Percentiles rank a stretch among this genome's conserved stretches.
These are phyloP conservation scores for Pythium insidiosum DNA, from an alignment of 352 stramenopile species.

Conservation along the genomic window DNA sequence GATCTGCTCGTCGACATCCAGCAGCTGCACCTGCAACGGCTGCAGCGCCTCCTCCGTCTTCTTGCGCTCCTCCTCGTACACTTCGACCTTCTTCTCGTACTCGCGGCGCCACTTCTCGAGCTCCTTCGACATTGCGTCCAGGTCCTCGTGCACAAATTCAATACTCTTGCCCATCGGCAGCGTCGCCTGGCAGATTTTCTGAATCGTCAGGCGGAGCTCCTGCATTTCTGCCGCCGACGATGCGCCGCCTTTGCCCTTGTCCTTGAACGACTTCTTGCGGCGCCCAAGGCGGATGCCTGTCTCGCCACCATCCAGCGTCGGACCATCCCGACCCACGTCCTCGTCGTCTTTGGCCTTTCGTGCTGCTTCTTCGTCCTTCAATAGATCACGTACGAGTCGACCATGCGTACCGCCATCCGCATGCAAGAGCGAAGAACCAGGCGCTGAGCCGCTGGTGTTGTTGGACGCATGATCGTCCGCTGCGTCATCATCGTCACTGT, in stretches of 20 bases:
- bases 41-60: constrained; percentile 76
- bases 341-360: constrained; percentile 63
- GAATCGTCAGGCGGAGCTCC: constrained; percentile 73
- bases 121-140: constrained; percentile 92
- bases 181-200: constrained; percentile 88
- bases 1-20: constrained; percentile 86
- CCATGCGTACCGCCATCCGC: constrained; percentile 41
- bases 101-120: constrained; percentile 88
- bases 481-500: constrained; percentile 65
- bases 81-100: constrained; percentile 67
- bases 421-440: constrained; percentile 11
- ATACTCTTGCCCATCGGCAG: constrained; percentile 89
- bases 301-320: constrained; percentile 46
- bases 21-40: constrained; percentile 74
- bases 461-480: constrained; percentile 25
- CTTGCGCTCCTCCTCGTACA: constrained; percentile 81
- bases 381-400: constrained; percentile 74
- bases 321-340: constrained; percentile 20
- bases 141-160: constrained; percentile 92
- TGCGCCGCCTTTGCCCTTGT: constrained; percentile 62
- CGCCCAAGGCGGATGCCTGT: constrained; percentile 66
- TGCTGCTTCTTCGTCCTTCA: constrained; percentile 73
- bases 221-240: constrained; percentile 72
- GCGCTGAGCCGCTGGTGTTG: constrained; percentile 22
- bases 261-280: constrained; percentile 77